Evolutionary conservation across 495 filamentous ascomycete species (phyloP).

Genomic region (Cudoniella acicularis): DNA sequence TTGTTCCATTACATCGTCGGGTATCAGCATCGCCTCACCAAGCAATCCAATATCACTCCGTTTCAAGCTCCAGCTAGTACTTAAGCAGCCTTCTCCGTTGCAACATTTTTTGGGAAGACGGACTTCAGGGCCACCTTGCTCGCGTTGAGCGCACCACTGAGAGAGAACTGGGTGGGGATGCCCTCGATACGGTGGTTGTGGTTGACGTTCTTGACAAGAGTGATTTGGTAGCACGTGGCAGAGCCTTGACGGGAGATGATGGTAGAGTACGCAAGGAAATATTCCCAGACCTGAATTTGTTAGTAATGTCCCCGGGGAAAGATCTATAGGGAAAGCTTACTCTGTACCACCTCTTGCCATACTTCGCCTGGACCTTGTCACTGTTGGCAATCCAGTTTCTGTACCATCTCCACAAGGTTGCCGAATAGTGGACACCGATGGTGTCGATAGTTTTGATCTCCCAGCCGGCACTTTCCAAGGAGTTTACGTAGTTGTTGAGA

Average conservation of each 20-base stretch:
- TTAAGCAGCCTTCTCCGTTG: background rate
- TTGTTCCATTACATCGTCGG: background rate
- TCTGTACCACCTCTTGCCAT: constrained; percentile 92
- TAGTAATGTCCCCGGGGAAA: constrained; percentile 4
- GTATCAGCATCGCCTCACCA: constrained; percentile 2
- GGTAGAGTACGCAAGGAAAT: constrained; percentile 90
- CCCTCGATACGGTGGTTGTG: constrained; percentile 91
- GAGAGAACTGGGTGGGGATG: constrained; percentile 66
- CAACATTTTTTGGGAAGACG: constrained; percentile 37
- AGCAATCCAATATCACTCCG: background rate
- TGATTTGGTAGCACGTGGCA: constrained; percentile 96
- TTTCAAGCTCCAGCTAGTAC: background rate
- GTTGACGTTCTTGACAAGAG: constrained; percentile 96
- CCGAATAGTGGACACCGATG: constrained; percentile 94
- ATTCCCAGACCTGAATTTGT: constrained; percentile 84
- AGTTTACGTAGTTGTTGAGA: constrained; percentile 65
- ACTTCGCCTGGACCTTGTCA: constrained; percentile 93
- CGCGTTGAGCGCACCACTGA: constrained; percentile 64
- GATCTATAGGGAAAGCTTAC: constrained; percentile 49
- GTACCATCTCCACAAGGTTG: constrained; percentile 98
- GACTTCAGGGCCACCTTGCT: constrained; percentile 36
- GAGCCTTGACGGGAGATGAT: constrained; percentile 90
- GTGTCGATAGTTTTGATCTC: constrained; percentile 79
- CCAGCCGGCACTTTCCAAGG: constrained; percentile 72
- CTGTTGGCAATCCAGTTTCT: constrained; percentile 96